These are phyloP conservation scores for Paracoccidioides lutzii DNA, from an alignment of 2,329 filamentous ascomycete genomes.

Conservation along the genomic window DNA sequence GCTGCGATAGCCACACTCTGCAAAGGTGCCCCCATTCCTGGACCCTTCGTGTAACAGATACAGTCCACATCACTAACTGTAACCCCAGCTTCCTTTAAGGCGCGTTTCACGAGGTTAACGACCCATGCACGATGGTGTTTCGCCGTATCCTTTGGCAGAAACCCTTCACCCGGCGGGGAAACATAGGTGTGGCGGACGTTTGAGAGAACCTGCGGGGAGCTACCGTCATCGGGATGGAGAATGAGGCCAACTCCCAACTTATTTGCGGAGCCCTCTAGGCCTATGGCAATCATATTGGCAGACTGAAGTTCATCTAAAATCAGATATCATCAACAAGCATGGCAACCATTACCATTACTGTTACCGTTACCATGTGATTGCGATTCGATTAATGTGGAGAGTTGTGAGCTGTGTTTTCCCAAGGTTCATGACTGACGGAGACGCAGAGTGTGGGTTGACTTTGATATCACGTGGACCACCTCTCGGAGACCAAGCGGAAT, in stretches of 20 bases:
- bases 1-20: conserved; percentile 77
- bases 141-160: conserved; percentile 92
- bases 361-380: not conserved
- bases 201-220: conserved; percentile 59
- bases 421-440: not conserved
- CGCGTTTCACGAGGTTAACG: conserved; percentile 63
- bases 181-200: conserved; percentile 92
- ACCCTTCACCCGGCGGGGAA: conserved; percentile 83
- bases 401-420: not conserved
- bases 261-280: conserved; percentile 89
- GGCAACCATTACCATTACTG: not conserved
- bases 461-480: not conserved
- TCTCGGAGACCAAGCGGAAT: not conserved
- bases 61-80: conserved; percentile 60
- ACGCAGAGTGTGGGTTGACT: not conserved
- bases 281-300: conserved; percentile 49
- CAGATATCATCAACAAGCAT: no score
- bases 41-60: conserved; percentile 90
- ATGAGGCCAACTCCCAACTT: conserved; percentile 94
- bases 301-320: not conserved
- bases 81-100: conserved; percentile 57
- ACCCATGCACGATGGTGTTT: conserved; percentile 82
- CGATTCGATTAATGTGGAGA: no score
- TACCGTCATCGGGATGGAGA: conserved; percentile 48
- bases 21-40: conserved; percentile 91